A percentile compares a stretch with the other conserved stretches of the same genome.
Conservation (phyloP, 2,329 filamentous ascomycete genomes). For the Fusarium tanahbumbuense region DNA sequence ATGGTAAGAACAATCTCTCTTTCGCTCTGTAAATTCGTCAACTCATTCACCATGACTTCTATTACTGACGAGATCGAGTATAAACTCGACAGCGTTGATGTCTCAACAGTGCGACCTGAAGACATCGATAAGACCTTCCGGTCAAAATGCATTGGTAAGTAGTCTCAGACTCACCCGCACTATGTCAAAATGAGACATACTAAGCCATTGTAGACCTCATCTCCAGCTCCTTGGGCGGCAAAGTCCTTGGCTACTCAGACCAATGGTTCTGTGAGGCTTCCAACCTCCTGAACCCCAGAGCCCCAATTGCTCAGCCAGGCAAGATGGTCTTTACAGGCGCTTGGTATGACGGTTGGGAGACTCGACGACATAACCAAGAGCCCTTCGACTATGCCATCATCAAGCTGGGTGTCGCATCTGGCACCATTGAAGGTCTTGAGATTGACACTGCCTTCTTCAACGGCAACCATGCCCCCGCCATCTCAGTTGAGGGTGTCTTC, state of each 20-base stretch:
- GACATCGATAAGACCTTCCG: constrained; percentile 72
- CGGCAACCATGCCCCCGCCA: constrained; percentile 83
- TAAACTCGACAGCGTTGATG: constrained; percentile 65
- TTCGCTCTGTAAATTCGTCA: not conserved
- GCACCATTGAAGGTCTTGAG: constrained; percentile 78
- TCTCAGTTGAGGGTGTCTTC: constrained; percentile 82
- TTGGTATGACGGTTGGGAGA: constrained; percentile 80
- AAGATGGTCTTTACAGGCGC: constrained; percentile 77
- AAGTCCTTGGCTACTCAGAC: constrained; percentile 73
- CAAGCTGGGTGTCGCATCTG: constrained; percentile 75
- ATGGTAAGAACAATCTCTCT: not conserved
- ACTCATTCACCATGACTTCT: constrained; percentile 47
- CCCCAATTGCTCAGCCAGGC: constrained; percentile 71
- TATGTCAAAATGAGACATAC: not conserved
- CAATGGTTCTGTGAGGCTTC: constrained; percentile 75
- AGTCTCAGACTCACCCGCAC: not conserved
- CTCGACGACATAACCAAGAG: constrained; percentile 71
- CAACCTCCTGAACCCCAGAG: constrained; percentile 72
- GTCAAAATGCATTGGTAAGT: constrained; percentile 70
- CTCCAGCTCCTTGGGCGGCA: constrained; percentile 70
- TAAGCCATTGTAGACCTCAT: constrained; percentile 63
- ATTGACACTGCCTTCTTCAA: constrained; percentile 85
- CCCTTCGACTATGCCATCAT: constrained; percentile 76
- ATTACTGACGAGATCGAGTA: constrained; percentile 63
- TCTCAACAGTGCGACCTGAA: constrained; percentile 60